Base-by-base conservation (phyloP, 768 basidiomycete genomes). In the Naganishia kalamii region DNA sequence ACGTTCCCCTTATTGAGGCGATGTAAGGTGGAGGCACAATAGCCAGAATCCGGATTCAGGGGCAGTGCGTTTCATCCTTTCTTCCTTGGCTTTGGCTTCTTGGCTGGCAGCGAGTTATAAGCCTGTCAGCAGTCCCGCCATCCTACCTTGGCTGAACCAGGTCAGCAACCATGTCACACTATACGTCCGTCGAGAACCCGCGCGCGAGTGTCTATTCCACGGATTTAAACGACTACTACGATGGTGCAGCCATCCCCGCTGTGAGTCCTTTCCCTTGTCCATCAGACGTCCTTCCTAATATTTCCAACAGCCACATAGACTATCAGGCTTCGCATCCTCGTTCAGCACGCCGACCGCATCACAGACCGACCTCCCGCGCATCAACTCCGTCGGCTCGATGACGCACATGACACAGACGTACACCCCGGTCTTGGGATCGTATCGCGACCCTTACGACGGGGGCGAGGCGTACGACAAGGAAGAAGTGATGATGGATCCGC, bases 211-310 rank as follows among this genome's bases (percentile, higher is more conserved):
- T 57, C 11, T 57, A 40, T 15, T 57, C 54, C 17, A 57, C 54
- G 17, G 70, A 71, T 23, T 44, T 69, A 6, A 61, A 69, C 54
- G 64, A 71, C 43, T 69, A 68, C 37, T 71, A 71, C 62, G 66
- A 65, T 50, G 50, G 59, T 13, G 41, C 37, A 21, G 35, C 63
- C 32, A 59, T 69, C 7, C 68, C 70, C n/a, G 70, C 70, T 46
- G 70, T 71, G 57, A 65, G 70, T 54, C 30, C 15, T 60, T 41
- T 29, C 29, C 4, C 19, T 49, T 4, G 15, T 13, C 43, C 10
- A 17, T 23, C 62, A 13, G 3, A 23, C 61, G 4, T 49, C 11
- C 23, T 17, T 37, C 10, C 25, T 12, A 4, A 5, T 3, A 32
- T 29, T 8, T 43, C 23, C 15, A 15, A 15, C 23, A 68, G 68